A percentile compares a stretch with the other conserved stretches of the same genome.
phyloP scores from a whole-genome alignment of 345 rosid genomes.

The Populus tremula region DNA sequence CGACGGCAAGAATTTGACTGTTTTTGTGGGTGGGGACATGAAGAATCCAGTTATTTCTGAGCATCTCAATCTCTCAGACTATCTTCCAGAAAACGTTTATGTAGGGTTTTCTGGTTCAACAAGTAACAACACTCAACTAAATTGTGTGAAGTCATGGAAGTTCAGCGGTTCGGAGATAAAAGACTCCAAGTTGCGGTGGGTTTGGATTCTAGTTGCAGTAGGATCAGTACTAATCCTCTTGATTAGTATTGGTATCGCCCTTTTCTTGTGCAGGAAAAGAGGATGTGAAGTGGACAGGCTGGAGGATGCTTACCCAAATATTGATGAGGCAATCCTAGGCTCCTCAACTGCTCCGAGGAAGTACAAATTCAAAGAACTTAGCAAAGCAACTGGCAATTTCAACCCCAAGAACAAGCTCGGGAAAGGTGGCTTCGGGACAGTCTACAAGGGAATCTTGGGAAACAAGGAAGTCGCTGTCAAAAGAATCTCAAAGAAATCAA shows the following conservation, averaged over 20 bases:
- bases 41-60: conserved; percentile 32
- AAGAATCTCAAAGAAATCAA: conserved; percentile 55
- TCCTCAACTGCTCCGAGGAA: conserved; percentile 52
- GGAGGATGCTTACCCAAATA: conserved; percentile 36
- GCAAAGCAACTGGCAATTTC: conserved; percentile 57
- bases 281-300: conserved; percentile 12
- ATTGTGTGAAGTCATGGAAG: conserved; percentile 63
- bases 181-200: conserved; percentile 19
- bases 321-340: conserved; percentile 50
- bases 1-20: conserved; percentile 44
- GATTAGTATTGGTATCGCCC: conserved; percentile 5
- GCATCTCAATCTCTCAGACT: conserved; percentile 42
- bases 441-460: conserved; percentile 54
- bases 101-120: conserved; percentile 65
- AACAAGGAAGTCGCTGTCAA: conserved; percentile 65
- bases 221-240: conserved; percentile 8
- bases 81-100: conserved; percentile 48
- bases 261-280: conserved; percentile 32
- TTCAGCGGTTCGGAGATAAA: conserved; percentile 38
- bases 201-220: conserved; percentile 29
- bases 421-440: conserved; percentile 78
- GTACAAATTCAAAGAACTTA: conserved; percentile 49
- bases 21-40: conserved; percentile 31
- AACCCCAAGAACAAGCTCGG: conserved; percentile 54
- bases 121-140: conserved; percentile 15